Conservation (phyloP, 2,329 filamentous ascomycete genomes). For the Ilyonectria destructans region DNA sequence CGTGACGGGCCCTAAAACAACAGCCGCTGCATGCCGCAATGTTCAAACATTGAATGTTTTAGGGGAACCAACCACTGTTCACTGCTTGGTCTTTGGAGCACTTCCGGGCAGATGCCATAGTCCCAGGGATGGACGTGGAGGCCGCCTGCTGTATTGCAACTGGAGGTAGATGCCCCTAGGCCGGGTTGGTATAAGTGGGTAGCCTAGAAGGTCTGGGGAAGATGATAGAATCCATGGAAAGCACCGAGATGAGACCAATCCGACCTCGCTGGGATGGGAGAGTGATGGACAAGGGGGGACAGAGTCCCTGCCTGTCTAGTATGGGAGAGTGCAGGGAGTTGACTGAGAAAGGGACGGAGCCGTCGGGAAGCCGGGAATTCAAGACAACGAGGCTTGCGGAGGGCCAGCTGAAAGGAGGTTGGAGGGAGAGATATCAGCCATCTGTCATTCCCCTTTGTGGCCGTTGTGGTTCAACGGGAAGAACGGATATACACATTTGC, state of each 20-base stretch:
- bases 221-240: conserved; percentile 24
- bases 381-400: background rate
- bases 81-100: too few relatives aligned
- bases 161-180: conserved; percentile 12
- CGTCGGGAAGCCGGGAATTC: background rate
- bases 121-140: background rate
- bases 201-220: conserved; percentile 34
- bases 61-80: background rate
- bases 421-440: background rate
- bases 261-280: conserved; percentile 35
- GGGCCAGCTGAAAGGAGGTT: background rate
- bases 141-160: conserved; percentile 7
- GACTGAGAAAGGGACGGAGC: background rate
- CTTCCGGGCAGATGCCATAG: background rate
- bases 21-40: background rate
- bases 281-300: conserved; percentile 5
- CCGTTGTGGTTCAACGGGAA: conserved; percentile 6
- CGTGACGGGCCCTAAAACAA: background rate
- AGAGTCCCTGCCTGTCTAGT: conserved; percentile 21
- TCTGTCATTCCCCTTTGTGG: conserved; percentile 6
- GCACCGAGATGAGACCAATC: conserved; percentile 31
- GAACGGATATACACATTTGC: conserved; percentile 10
- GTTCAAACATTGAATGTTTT: background rate
- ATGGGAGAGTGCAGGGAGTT: conserved; percentile 1
- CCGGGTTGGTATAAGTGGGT: conserved; percentile 35